These are phyloP conservation scores for Penicillium subrubescens DNA, from an alignment of 495 filamentous ascomycete genomes.

Conservation along the genomic window DNA sequence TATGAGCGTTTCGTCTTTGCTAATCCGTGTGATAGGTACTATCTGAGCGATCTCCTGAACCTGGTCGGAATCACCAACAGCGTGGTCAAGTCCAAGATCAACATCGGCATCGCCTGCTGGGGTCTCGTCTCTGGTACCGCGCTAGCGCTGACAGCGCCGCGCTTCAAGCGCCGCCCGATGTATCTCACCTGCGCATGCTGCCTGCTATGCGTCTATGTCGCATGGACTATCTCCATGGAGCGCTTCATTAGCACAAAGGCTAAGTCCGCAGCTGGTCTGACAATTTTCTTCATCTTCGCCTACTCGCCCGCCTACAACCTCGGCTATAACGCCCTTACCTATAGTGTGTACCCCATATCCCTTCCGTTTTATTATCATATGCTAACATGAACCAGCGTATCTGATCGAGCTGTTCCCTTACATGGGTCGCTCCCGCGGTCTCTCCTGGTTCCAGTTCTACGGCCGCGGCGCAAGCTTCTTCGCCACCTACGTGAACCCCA, in stretches of 20 bases:
- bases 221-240: slow-evolving; percentile 62
- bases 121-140: slow-evolving; percentile 52
- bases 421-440: slow-evolving; percentile 59
- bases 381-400: slow-evolving; percentile 41
- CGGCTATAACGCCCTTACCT: slow-evolving; percentile 69
- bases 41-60: slow-evolving; percentile 52
- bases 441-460: slow-evolving; percentile 66
- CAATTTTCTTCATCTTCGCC: slow-evolving; percentile 64
- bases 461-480: slow-evolving; percentile 57
- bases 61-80: slow-evolving; percentile 54
- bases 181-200: slow-evolving; percentile 57
- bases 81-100: slow-evolving; percentile 55
- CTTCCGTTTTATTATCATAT: too few relatives aligned
- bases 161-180: slow-evolving; percentile 58
- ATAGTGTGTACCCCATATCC: slow-evolving; percentile 51
- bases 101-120: slow-evolving; percentile 63
- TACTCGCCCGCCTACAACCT: slow-evolving; percentile 68
- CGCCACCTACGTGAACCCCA: slow-evolving; percentile 66
- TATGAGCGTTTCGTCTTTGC: slow-evolving; percentile 1
- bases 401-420: slow-evolving; percentile 68
- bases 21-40: slow-evolving; percentile 43
- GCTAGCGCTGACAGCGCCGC: slow-evolving; percentile 53
- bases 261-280: slow-evolving; percentile 47
- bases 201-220: slow-evolving; percentile 57
- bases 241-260: slow-evolving; percentile 48